Conservation (phyloP, 2,329 filamentous ascomycete species). For the Whalleya microplaca region DNA sequence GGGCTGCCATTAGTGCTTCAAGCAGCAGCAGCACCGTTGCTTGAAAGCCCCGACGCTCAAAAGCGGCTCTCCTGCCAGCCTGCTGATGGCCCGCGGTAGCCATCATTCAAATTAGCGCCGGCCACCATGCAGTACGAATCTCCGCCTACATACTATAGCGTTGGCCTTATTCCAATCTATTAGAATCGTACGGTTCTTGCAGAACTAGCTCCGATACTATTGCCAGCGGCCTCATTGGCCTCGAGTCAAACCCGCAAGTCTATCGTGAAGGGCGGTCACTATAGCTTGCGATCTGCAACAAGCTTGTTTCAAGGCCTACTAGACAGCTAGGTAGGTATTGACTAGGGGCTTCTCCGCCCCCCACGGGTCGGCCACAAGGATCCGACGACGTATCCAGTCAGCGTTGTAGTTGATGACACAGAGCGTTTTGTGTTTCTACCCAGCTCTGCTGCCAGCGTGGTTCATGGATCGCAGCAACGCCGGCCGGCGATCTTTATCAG, state of each 20-base stretch:
- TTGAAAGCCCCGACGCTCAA: slow-evolving; percentile 15
- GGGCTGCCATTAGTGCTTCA: background rate
- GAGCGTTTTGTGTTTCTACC: slow-evolving; percentile 25
- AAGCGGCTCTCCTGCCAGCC: slow-evolving; percentile 7
- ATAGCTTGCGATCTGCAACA: slow-evolving; percentile 25
- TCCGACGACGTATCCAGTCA: slow-evolving; percentile 28
- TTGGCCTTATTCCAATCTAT: slow-evolving; percentile 24
- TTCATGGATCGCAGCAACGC: slow-evolving; percentile 12
- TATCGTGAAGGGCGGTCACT: slow-evolving; percentile 23
- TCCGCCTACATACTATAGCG: background rate
- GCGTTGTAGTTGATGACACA: slow-evolving; percentile 27
- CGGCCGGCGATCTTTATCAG: slow-evolving; percentile 17
- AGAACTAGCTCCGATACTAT: slow-evolving; percentile 19
- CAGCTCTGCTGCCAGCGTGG: slow-evolving; percentile 20
- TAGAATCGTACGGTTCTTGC: slow-evolving; percentile 26
- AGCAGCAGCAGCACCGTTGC: slow-evolving; percentile 12
- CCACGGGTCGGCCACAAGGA: slow-evolving; percentile 22
- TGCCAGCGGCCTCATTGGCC: background rate
- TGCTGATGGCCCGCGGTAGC: slow-evolving; percentile 10
- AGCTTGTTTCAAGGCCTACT: slow-evolving; percentile 24
- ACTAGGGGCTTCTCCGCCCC: slow-evolving; percentile 13
- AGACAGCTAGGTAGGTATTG: slow-evolving; percentile 5
- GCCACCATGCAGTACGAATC: no score
- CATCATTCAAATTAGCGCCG: slow-evolving; percentile 23
- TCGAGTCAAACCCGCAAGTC: background rate